Conservation (phyloP, 2,329 filamentous ascomycete genomes). For the Aphanocladium album region DNA sequence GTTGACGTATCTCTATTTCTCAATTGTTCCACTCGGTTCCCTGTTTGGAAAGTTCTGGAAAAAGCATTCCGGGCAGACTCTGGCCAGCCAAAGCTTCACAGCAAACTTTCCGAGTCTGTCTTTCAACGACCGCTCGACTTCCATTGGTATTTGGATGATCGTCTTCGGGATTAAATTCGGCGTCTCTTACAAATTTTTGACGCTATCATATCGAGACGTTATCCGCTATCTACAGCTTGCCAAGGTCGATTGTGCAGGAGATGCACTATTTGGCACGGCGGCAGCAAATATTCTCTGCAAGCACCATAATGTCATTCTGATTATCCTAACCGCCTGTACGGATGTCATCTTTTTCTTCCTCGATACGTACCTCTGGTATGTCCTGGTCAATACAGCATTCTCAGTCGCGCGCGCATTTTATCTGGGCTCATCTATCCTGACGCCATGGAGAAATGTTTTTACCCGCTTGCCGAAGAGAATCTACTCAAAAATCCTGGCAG, state of each 20-base stretch:
- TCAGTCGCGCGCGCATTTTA: slow-evolving; percentile 96
- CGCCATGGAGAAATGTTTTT: slow-evolving; percentile 98
- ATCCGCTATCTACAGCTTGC: slow-evolving; percentile 84
- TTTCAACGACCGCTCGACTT: slow-evolving; percentile 97
- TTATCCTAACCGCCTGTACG: slow-evolving; percentile 69
- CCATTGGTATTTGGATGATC: slow-evolving; percentile 83
- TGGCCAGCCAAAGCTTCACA: slow-evolving; percentile 97
- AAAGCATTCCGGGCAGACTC: slow-evolving; percentile 85
- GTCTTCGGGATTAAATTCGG: slow-evolving; percentile 89
- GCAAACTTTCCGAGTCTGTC: slow-evolving; percentile 82
- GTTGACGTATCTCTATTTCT: slow-evolving; percentile 86
- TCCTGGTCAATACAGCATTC: slow-evolving; percentile 87
- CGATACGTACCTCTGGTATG: slow-evolving; percentile 97
- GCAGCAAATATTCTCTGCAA: slow-evolving; percentile 59
- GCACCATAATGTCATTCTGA: slow-evolving; percentile 74
- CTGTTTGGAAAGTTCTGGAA: slow-evolving; percentile 94
- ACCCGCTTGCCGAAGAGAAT: slow-evolving; percentile 97
- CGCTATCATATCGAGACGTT: slow-evolving; percentile 86
- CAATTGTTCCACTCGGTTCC: slow-evolving; percentile 88
- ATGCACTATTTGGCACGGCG: slow-evolving; percentile 50
- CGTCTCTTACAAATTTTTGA: slow-evolving; percentile 91
- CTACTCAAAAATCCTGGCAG: slow-evolving; percentile 95
- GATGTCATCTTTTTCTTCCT: slow-evolving; percentile 97
- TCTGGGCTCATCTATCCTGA: slow-evolving; percentile 95
- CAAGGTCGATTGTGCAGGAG: slow-evolving; percentile 73